Conservation (phyloP, 1,284 basidiomycete genomes). For the Leccinum glutinopallens region DNA sequence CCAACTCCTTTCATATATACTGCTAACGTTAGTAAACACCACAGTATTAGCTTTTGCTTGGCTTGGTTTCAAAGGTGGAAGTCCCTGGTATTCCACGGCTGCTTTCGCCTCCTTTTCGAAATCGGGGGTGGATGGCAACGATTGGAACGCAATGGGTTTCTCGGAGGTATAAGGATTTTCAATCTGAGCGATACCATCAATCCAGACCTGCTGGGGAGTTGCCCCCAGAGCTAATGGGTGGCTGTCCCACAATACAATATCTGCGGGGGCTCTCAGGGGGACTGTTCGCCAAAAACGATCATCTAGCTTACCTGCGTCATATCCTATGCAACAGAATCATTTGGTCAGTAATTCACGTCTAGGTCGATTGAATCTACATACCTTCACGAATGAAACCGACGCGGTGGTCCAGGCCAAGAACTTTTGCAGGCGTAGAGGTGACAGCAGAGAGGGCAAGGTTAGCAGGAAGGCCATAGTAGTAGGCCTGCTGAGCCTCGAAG, state of each 20-base stretch:
- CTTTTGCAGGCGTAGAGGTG: slow-evolving; percentile 76
- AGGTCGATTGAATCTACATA: slow-evolving; percentile 26
- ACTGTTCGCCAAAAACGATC: background rate
- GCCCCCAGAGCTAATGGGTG: slow-evolving; percentile 77
- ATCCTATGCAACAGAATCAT: slow-evolving; percentile 36
- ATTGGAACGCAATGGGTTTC: slow-evolving; percentile 53
- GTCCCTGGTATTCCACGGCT: slow-evolving; percentile 63
- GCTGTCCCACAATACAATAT: slow-evolving; percentile 71
- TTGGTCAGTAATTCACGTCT: slow-evolving; percentile 2
- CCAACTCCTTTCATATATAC: slow-evolving; percentile 44
- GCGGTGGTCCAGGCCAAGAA: slow-evolving; percentile 80
- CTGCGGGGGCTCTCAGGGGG: slow-evolving; percentile 24
- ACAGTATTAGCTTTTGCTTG: slow-evolving; percentile 42
- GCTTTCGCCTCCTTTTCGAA: slow-evolving; percentile 57
- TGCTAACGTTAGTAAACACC: slow-evolving; percentile 61
- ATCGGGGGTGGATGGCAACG: slow-evolving; percentile 55
- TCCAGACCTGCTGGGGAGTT: slow-evolving; percentile 74
- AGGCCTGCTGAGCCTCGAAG: slow-evolving; percentile 87
- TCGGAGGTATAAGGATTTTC: slow-evolving; percentile 41
- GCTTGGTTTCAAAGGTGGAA: slow-evolving; percentile 58
- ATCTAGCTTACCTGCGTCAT: slow-evolving; percentile 44
- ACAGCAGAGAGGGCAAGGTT: slow-evolving; percentile 72
- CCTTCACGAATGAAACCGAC: slow-evolving; percentile 76
- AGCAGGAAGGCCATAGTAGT: slow-evolving; percentile 69
- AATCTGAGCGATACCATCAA: slow-evolving; percentile 70